Evolutionary conservation across 495 filamentous ascomycete species (phyloP).

Genomic region (Penicillium diatomitis): DNA sequence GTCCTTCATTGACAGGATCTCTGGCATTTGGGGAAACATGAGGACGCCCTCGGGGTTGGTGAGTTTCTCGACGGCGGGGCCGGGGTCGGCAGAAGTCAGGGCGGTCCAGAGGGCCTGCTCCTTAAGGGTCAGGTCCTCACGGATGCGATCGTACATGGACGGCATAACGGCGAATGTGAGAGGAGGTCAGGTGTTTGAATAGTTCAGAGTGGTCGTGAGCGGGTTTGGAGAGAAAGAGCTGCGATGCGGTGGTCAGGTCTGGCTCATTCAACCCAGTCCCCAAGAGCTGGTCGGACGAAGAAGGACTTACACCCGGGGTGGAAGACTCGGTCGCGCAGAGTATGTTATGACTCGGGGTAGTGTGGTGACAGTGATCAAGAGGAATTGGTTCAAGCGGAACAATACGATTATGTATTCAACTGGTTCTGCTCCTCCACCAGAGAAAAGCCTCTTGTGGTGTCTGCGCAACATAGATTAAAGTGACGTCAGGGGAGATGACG

Average conservation of each 20-base stretch:
- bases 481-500: conserved; percentile 19
- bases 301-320: too few relatives aligned
- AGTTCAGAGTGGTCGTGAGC: neutral
- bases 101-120: conserved; percentile 37
- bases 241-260: neutral
- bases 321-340: too few relatives aligned
- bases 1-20: conserved; percentile 26
- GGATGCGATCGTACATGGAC: conserved; percentile 37
- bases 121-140: conserved; percentile 30
- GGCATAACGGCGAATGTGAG: conserved; percentile 18
- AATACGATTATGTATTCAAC: neutral
- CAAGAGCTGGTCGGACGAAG: too few relatives aligned
- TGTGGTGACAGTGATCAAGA: too few relatives aligned
- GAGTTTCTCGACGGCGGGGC: conserved; percentile 29
- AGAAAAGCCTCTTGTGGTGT: neutral
- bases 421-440: neutral
- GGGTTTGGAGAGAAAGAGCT: neutral
- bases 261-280: too few relatives aligned
- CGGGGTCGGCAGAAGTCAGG: conserved; percentile 35
- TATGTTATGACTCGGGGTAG: neutral
- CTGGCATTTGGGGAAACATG: conserved; percentile 28
- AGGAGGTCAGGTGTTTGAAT: neutral
- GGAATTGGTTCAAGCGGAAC: neutral
- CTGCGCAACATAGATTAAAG: conserved; percentile 11
- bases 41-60: conserved; percentile 27